Conservation (phyloP, 2,329 filamentous ascomycete species). For the Fusarium haematococcum region DNA sequence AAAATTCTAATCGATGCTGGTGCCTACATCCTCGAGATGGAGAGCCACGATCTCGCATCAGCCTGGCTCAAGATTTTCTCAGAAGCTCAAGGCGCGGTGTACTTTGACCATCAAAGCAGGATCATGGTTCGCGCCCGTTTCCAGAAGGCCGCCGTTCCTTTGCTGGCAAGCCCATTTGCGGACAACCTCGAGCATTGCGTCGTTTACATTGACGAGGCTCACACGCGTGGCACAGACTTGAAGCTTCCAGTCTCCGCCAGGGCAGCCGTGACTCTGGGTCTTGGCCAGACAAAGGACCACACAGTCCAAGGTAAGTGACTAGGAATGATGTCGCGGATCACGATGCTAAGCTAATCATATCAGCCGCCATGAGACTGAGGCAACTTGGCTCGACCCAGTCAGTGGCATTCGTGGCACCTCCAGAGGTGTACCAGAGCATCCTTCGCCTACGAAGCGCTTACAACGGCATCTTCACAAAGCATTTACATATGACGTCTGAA, state of each 20-base stretch:
- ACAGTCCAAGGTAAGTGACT: constrained; percentile 66
- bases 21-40: constrained; percentile 71
- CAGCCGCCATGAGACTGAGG: constrained; percentile 74
- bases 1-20: constrained; percentile 72
- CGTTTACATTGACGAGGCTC: constrained; percentile 71
- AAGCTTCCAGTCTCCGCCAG: constrained; percentile 60
- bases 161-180: constrained; percentile 66
- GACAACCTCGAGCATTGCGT: constrained; percentile 64
- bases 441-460: constrained; percentile 52
- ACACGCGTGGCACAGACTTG: constrained; percentile 71
- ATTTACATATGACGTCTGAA: constrained; percentile 21
- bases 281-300: constrained; percentile 70
- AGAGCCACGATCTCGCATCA: constrained; percentile 61
- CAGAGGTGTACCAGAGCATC: constrained; percentile 72
- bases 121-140: constrained; percentile 37
- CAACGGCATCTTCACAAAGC: not conserved
- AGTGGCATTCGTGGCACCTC: constrained; percentile 66
- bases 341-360: constrained; percentile 4
- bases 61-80: constrained; percentile 62
- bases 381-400: constrained; percentile 68
- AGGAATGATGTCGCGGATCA: rapidly evolving
- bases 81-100: constrained; percentile 61
- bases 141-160: constrained; percentile 58
- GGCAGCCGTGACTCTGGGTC: constrained; percentile 67
- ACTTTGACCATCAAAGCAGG: constrained; percentile 56